Evolutionary conservation across 176 grass and related monocot genomes (phyloP), one percentile per base, ranked within the genome.

Genomic region (Pontederia paniculata): DNA sequence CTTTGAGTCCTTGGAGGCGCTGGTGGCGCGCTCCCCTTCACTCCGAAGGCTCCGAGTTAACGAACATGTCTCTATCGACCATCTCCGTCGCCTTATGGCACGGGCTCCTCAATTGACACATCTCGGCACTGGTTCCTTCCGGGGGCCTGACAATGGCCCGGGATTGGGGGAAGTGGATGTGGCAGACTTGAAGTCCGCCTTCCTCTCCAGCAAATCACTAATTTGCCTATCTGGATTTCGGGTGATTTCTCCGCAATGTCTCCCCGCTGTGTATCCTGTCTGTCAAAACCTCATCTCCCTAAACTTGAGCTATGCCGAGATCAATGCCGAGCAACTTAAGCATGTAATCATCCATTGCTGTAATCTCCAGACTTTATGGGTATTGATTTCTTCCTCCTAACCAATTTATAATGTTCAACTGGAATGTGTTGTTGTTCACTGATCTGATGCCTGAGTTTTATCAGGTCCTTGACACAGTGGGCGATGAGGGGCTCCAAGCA

Each of bases 281-380:
- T 95, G 89, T 31, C 72, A 70, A 56, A 89, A 78, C 55, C 62
- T 95, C 52, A 89, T 81, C 8, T 89, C 80, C 46, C 77, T 95
- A 9, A 95, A 89, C 68, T 89, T 95, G 56, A 95, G 89, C 70
- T 95, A 75, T 49, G 85, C 82, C 6, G 78, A 9, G 19, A 51
- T 95, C 57, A 81, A 72, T 4, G 15, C 77, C 42, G 84, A 76
- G 21, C 78, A 89, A 14, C 70, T 95, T 21, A 79, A 65, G 47
- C 84, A 74, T 17, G 74, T 89, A 57, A 74, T 95, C 65, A 54
- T 21, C 50, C 57, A 65, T 23, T 95, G 90, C 14, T 17, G 66
- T 54, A 84, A 70, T 75, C 90, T 95, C 61, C 76, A 58, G 42
- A 79, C 54, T 63, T 81, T 95, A n/a, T 95, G 85, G 90, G 54